Evolutionary conservation across 306 rosid genomes (phyloP), one percentile per base, ranked within the genome.

Genomic region (Vigna hirtella): DNA sequence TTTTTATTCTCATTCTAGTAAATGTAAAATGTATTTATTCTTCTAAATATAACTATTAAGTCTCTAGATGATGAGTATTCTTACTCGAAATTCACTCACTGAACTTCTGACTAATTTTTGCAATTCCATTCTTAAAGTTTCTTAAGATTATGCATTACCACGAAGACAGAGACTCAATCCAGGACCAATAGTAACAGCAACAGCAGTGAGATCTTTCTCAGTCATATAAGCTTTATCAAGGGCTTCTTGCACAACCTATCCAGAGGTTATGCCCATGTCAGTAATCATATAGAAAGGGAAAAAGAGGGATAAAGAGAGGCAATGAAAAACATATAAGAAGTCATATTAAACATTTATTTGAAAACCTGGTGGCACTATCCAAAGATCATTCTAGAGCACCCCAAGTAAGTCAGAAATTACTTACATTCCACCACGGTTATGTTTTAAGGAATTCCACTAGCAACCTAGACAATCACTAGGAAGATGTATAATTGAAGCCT

Each of bases 91-190:
- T 43, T 71, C 65, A 59, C 47, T 61, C 72, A 50, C 36, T 61
- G 30, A 61, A 61, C 34, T 47, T 58, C 16, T 50, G 57, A 24
- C 48, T 61, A 62, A 79, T 26, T 26, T 70, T 14, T 17, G 11
- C 0, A 36, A 14, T 51, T 22, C 55, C 51, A 47, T 50, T 72
- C 10, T 22, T n/a, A 62, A 58, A 43, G 64, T 59, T 70, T 78
- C 53, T 22, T 58, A 6, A 72, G 72, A 51, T 17, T 3, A 22
- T n/a, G 85, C 22, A 70, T 88, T 89, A 95, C 98, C 98, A 30
- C 98, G 93, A 74, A 95, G 97, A 58, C 98, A 95, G 76, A 95
- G 98, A 88, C 98, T 86, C 83, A 95, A 92, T 85, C 98, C 98
- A 42, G 98, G 98, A 81, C 98, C 98, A 72, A 95, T 92, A 58